phyloP scores from a whole-genome alignment of 148 eudicot genomes.

The Tetragonia tetragonoides region DNA sequence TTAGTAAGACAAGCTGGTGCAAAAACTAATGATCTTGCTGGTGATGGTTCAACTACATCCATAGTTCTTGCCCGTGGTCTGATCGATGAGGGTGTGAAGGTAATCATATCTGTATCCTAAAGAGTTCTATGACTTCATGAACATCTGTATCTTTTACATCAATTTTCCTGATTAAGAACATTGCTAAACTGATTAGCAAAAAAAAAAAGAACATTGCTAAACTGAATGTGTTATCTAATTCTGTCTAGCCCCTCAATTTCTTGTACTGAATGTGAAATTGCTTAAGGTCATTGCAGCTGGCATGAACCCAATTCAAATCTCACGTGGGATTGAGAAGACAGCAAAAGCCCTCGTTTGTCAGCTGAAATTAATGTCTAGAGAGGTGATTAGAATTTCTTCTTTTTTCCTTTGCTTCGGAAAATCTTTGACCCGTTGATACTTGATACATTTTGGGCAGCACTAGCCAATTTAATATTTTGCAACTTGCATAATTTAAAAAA shows the following conservation, averaged over 20 bases:
- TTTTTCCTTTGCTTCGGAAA: background rate
- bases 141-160: background rate
- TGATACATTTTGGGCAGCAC: no score
- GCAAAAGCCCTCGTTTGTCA: constrained; percentile 72
- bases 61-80: constrained; percentile 86
- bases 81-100: constrained; percentile 88
- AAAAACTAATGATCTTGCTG: constrained; percentile 89
- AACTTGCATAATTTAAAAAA: background rate
- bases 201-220: constrained; percentile 1
- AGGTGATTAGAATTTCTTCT: constrained; percentile 34
- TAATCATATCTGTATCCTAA: constrained; percentile 20
- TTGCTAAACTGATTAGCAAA: constrained; percentile 9
- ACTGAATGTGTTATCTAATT: constrained; percentile 9
- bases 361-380: constrained; percentile 76
- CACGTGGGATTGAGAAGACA: constrained; percentile 83
- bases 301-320: constrained; percentile 71
- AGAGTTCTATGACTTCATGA: background rate
- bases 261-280: constrained; percentile 33
- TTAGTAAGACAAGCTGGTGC: constrained; percentile 95
- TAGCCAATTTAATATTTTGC: background rate
- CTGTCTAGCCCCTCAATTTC: constrained; percentile 27
- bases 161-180: constrained; percentile 2
- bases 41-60: constrained; percentile 93
- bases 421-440: no score
- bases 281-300: constrained; percentile 89